phyloP scores from a whole-genome alignment of 2,329 filamentous ascomycete genomes.

The Beauveria sp. region DNA sequence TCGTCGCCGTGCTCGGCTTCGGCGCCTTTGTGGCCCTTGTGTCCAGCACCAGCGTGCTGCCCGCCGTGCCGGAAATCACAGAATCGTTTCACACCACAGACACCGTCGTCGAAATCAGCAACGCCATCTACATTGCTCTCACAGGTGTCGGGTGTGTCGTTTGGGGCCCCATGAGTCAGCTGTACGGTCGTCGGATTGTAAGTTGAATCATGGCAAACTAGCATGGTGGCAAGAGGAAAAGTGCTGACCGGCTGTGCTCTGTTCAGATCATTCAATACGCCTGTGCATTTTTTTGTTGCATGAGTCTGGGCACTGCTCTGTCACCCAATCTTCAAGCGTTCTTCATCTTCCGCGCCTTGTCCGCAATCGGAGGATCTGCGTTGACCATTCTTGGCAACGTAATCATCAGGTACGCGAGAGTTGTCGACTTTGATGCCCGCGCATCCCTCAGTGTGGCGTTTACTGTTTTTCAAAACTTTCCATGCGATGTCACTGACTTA shows the following conservation, averaged over 20 bases:
- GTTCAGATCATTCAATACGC: conserved; percentile 40
- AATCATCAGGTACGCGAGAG: conserved; percentile 47
- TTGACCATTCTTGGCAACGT: conserved; percentile 66
- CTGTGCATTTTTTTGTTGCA: conserved; percentile 55
- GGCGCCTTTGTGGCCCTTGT: conserved; percentile 71
- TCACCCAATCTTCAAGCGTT: conserved; percentile 64
- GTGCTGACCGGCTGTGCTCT: neutral
- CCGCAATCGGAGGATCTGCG: conserved; percentile 67
- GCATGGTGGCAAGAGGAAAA: neutral
- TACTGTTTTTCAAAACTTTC: neutral
- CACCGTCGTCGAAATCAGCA: conserved; percentile 63
- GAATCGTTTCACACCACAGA: conserved; percentile 56
- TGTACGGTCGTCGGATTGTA: conserved; percentile 53
- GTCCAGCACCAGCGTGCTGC: conserved; percentile 64
- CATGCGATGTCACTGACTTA: neutral
- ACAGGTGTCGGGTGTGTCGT: conserved; percentile 66
- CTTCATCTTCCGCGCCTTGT: conserved; percentile 66
- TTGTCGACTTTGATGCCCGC: conserved; percentile 18
- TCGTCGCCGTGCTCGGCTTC: conserved; percentile 63
- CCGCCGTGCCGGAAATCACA: conserved; percentile 69
- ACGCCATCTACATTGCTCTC: conserved; percentile 66
- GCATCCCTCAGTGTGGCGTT: neutral
- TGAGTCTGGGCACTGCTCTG: conserved; percentile 65
- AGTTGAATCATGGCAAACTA: conserved; percentile 18
- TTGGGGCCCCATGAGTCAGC: conserved; percentile 64